A percentile compares a stretch with the other conserved stretches of the same genome.
Evolutionary conservation across 2,329 filamentous ascomycete species (phyloP).

Genomic region (Neopestalotiopsis rosae): DNA sequence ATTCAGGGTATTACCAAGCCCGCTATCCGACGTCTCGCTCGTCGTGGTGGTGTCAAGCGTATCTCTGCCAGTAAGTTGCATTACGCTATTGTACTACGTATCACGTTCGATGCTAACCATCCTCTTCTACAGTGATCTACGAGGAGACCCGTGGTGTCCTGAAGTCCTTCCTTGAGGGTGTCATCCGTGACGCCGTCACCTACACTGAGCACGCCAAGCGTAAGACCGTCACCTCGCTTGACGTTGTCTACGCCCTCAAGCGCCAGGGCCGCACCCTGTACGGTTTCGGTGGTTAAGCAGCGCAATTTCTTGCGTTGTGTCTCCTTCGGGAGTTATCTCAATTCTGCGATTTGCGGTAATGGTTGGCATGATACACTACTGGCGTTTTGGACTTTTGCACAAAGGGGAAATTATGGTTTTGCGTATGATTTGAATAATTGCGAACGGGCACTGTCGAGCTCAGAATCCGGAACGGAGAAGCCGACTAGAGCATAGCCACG

Average conservation of each 20-base stretch:
- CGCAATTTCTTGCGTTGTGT: slow-evolving; percentile 2
- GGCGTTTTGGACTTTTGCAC: slow-evolving; percentile 34
- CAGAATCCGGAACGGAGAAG: slow-evolving; percentile 24
- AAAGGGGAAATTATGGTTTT: slow-evolving; percentile 29
- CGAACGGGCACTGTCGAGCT: neutral
- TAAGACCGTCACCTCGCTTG: slow-evolving; percentile 72
- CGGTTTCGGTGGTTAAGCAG: slow-evolving; percentile 68
- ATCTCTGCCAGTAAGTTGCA: slow-evolving; percentile 83
- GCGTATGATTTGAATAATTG: slow-evolving; percentile 26
- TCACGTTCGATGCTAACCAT: slow-evolving; percentile 26
- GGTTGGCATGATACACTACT: slow-evolving; percentile 38
- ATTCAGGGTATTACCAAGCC: slow-evolving; percentile 99
- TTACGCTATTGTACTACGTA: neutral
- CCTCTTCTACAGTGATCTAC: slow-evolving; percentile 68
- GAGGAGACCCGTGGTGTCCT: slow-evolving; percentile 83
- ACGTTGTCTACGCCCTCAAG: slow-evolving; percentile 69
- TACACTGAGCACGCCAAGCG: slow-evolving; percentile 86
- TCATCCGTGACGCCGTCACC: slow-evolving; percentile 80
- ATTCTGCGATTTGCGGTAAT: slow-evolving; percentile 24
- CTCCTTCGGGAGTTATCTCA: slow-evolving; percentile 8
- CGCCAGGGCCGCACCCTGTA: slow-evolving; percentile 71
- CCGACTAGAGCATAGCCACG: slow-evolving; percentile 18
- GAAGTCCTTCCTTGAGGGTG: slow-evolving; percentile 83
- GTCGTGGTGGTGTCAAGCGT: slow-evolving; percentile 99
- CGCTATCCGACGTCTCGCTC: slow-evolving; percentile 96